A percentile compares a stretch with the other conserved stretches of the same genome.
These are phyloP conservation scores for Candida wancherniae DNA, from an alignment of 805 yeast species.

Conservation along the genomic window DNA sequence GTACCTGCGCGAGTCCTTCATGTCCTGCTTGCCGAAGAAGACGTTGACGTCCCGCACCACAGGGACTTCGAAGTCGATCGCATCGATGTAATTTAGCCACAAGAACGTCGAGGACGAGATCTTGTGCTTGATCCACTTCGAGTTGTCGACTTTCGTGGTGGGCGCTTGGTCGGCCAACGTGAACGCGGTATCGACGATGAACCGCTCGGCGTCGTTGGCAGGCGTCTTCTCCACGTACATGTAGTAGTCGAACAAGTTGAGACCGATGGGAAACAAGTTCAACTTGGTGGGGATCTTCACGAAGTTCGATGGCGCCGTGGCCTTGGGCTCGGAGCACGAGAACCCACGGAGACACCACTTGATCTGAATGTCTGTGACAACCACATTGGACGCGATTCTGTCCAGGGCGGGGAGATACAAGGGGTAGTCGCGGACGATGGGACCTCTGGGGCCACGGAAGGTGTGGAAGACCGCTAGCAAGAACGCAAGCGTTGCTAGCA, in stretches of 20 bases:
- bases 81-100: conserved; percentile 13
- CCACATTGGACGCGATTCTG: conserved; percentile 6
- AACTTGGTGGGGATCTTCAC: conserved; percentile 10
- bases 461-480: conserved; percentile 8
- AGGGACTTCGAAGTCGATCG: conserved; percentile 8
- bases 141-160: conserved; percentile 1
- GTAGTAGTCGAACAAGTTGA: conserved; percentile 14
- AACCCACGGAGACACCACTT: conserved; percentile 15
- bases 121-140: conserved; percentile 9
- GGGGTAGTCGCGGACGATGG: conserved; percentile 6
- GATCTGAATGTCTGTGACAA: conserved; percentile 14
- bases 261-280: conserved; percentile 11
- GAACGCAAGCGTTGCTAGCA: conserved; percentile 8
- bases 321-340: conserved; percentile 7
- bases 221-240: conserved; percentile 13
- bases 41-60: conserved; percentile 25
- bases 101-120: conserved; percentile 7
- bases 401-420: conserved; percentile 11
- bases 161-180: conserved; percentile 9
- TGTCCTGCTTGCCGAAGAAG: conserved; percentile 28
- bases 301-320: conserved; percentile 6
- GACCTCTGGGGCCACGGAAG: conserved; percentile 6
- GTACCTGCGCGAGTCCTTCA: conserved; percentile 23
- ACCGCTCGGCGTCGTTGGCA: conserved; percentile 7
- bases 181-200: conserved; percentile 11